A percentile compares a stretch with the other conserved stretches of the same genome.
These are phyloP conservation scores for Vanrija sp. DNA, from an alignment of 1,284 basidiomycete genomes.

Conservation along the genomic window DNA sequence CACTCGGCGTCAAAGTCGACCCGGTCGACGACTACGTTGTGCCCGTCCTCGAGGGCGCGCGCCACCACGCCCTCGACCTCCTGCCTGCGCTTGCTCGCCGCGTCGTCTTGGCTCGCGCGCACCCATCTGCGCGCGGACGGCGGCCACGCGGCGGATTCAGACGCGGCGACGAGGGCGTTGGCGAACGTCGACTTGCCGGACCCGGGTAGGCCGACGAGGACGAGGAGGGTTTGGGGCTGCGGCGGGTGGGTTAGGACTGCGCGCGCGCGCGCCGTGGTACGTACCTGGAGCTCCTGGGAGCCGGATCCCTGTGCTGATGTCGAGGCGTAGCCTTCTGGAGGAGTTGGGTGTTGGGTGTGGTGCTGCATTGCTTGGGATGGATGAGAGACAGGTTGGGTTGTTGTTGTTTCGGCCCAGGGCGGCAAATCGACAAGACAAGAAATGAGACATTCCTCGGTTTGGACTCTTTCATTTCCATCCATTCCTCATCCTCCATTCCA, in stretches of 20 bases:
- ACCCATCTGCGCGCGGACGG: slow-evolving; percentile 27
- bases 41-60: slow-evolving; percentile 25
- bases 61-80: slow-evolving; percentile 40
- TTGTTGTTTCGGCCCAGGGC: too few relatives aligned
- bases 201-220: slow-evolving; percentile 45
- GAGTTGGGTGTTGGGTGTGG: too few relatives aligned
- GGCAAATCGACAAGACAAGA: too few relatives aligned
- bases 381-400: too few relatives aligned
- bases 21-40: slow-evolving; percentile 46
- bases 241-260: not conserved
- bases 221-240: slow-evolving; percentile 33
- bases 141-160: not conserved
- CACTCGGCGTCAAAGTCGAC: slow-evolving; percentile 44
- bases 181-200: slow-evolving; percentile 45
- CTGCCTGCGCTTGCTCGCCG: slow-evolving; percentile 31
- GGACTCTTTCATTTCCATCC: too few relatives aligned
- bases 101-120: slow-evolving; percentile 47
- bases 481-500: too few relatives aligned
- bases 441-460: too few relatives aligned
- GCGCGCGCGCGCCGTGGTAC: not conserved
- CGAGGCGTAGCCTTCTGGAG: too few relatives aligned
- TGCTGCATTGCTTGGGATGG: too few relatives aligned
- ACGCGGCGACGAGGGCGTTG: slow-evolving; percentile 24
- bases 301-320: too few relatives aligned
- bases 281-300: too few relatives aligned